Conservation (phyloP, 1,284 basidiomycete genomes). For the Ustilago esculenta region DNA sequence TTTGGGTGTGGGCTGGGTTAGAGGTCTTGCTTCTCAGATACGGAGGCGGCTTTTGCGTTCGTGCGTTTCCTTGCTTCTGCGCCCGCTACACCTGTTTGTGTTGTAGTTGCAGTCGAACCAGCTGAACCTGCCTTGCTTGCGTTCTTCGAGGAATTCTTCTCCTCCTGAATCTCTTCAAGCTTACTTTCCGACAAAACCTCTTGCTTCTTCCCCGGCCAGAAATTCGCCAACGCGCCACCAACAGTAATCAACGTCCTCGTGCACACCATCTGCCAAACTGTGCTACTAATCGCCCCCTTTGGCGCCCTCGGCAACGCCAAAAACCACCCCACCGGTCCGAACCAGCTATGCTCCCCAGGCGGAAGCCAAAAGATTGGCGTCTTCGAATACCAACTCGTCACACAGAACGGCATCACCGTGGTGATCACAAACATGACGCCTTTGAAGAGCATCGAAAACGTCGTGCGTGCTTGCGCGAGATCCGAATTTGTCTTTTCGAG, state of each 20-base stretch:
- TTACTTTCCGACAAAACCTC: slow-evolving; percentile 18
- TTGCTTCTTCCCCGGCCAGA: slow-evolving; percentile 27
- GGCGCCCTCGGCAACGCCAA: slow-evolving; percentile 56
- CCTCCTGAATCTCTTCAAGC: slow-evolving; percentile 8
- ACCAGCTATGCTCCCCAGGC: slow-evolving; percentile 50
- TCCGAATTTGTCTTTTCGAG: slow-evolving; percentile 80
- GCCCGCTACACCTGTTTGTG: not conserved
- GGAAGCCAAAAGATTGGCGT: slow-evolving; percentile 66
- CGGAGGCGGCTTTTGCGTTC: slow-evolving; percentile 8
- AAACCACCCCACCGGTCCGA: slow-evolving; percentile 57
- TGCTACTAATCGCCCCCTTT: slow-evolving; percentile 45
- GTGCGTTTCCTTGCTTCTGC: slow-evolving; percentile 19
- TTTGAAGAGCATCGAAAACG: slow-evolving; percentile 54
- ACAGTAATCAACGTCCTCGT: slow-evolving; percentile 27
- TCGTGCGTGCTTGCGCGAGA: slow-evolving; percentile 38
- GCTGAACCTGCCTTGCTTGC: not conserved
- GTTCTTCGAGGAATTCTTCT: not conserved
- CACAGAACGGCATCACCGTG: slow-evolving; percentile 54
- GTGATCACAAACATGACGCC: slow-evolving; percentile 57
- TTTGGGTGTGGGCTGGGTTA: not conserved
- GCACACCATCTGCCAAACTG: slow-evolving; percentile 50
- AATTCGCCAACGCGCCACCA: slow-evolving; percentile 3
- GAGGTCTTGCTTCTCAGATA: slow-evolving; percentile 26
- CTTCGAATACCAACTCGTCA: slow-evolving; percentile 62
- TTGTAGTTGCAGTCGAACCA: not conserved